phyloP scores from a whole-genome alignment of 176 grass and related monocot genomes.

The Musa acuminata region DNA sequence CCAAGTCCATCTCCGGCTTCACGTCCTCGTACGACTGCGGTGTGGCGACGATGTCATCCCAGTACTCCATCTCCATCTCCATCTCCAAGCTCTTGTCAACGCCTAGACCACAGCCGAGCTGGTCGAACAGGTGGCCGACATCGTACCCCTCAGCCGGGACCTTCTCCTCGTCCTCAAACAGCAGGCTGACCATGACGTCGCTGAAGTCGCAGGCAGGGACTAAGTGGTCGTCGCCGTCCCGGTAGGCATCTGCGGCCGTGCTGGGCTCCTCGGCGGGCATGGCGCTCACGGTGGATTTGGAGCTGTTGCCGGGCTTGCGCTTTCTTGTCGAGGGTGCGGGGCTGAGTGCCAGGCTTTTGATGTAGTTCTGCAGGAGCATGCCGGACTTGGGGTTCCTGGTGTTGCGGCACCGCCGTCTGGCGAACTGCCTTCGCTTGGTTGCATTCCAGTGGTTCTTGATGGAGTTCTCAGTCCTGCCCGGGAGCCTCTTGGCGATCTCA shows the following conservation, averaged over 20 bases:
- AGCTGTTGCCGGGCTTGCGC: background rate
- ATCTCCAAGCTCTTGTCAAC: slow-evolving; percentile 26
- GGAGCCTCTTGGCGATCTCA: slow-evolving; percentile 84
- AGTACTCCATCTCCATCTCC: slow-evolving; percentile 21
- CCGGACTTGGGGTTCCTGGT: slow-evolving; percentile 44
- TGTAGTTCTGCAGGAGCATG: slow-evolving; percentile 73
- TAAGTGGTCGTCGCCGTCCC: no score
- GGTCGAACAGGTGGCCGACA: slow-evolving; percentile 5
- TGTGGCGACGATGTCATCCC: background rate
- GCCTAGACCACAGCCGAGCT: background rate
- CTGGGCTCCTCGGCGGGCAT: no score
- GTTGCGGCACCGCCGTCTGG: slow-evolving; percentile 31
- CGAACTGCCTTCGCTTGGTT: slow-evolving; percentile 72
- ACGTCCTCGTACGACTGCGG: no score
- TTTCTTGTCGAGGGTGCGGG: slow-evolving; percentile 6
- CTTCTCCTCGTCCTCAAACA: slow-evolving; percentile 33
- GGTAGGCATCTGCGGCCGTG: no score
- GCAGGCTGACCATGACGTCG: slow-evolving; percentile 30
- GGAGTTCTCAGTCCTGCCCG: slow-evolving; percentile 86
- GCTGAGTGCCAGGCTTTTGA: slow-evolving; percentile 48
- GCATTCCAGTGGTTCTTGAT: slow-evolving; percentile 98
- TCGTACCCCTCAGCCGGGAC: background rate
- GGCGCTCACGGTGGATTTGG: no score
- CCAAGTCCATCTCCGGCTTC: no score
- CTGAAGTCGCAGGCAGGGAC: slow-evolving; percentile 22